Percentiles rank a stretch among this genome's conserved stretches.
These are phyloP conservation scores for Zalaria sp. DNA, from an alignment of 2,329 filamentous ascomycete genomes.

Conservation along the genomic window DNA sequence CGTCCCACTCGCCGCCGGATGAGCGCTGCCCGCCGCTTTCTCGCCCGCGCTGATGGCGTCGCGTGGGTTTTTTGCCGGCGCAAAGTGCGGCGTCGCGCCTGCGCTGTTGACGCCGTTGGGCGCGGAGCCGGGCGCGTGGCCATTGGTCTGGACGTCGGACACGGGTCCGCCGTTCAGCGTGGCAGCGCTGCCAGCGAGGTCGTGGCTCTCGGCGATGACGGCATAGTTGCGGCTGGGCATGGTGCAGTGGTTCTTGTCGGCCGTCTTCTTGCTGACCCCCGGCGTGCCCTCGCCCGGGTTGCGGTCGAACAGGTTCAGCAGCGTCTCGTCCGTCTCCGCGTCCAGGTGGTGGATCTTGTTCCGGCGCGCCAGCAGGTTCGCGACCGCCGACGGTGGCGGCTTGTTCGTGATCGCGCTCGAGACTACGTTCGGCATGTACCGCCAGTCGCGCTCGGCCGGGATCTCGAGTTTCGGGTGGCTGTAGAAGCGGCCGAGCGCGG, in stretches of 20 bases:
- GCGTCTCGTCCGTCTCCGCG: constrained; percentile 47
- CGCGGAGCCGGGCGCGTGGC: constrained; percentile 6
- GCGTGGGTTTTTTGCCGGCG: constrained; percentile 40
- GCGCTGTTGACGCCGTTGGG: constrained; percentile 15
- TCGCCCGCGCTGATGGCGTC: constrained; percentile 63
- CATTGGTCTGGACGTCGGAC: constrained; percentile 10
- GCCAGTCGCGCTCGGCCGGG: constrained; percentile 42
- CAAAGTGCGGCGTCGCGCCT: constrained; percentile 7
- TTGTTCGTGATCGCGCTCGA: constrained; percentile 55
- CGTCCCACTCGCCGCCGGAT: constrained; percentile 50
- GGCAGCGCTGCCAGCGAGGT: constrained; percentile 11
- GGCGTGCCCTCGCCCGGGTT: constrained; percentile 32
- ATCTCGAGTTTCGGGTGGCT: constrained; percentile 43
- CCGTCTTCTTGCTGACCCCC: constrained; percentile 45
- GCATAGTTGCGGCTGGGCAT: constrained; percentile 60
- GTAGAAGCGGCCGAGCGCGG: constrained; percentile 51
- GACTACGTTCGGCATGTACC: constrained; percentile 52
- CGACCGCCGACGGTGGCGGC: constrained; percentile 49
- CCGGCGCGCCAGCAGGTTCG: constrained; percentile 46
- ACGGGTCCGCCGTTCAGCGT: constrained; percentile 10
- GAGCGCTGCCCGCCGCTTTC: constrained; percentile 59
- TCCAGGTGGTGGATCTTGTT: constrained; percentile 55
- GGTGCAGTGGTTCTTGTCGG: constrained; percentile 65
- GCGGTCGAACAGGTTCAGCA: constrained; percentile 47
- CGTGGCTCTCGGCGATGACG: constrained; percentile 41